phyloP scores from a whole-genome alignment of 306 rosid species.

The Hippophae gyantsensis region DNA sequence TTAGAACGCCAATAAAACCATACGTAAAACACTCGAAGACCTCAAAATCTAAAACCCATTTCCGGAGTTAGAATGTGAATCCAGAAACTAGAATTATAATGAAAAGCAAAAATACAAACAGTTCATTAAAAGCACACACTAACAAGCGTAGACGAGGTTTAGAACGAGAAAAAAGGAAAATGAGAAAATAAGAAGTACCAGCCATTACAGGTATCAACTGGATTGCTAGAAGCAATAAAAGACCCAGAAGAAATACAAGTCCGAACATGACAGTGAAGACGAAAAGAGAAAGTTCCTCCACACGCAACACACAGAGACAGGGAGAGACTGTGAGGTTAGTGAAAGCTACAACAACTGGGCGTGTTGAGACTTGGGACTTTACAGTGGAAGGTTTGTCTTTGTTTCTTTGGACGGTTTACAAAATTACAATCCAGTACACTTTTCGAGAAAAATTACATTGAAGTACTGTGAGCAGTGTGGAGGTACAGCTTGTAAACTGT shows the following conservation, averaged over 20 bases:
- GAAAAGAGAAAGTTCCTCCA: conserved; percentile 9
- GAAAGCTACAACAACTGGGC: no score
- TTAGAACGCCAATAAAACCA: background rate
- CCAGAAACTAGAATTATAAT: conserved; percentile 17
- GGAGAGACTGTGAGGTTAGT: conserved; percentile 5
- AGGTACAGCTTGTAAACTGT: no score
- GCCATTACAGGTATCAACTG: conserved; percentile 58
- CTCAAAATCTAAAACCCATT: conserved; percentile 16
- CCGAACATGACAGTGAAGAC: conserved; percentile 21
- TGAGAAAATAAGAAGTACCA: conserved; percentile 35
- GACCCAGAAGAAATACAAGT: conserved; percentile 34
- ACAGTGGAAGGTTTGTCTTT: no score
- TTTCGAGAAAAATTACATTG: no score
- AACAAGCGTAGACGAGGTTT: background rate
- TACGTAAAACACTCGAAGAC: background rate
- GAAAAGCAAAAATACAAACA: conserved; percentile 11
- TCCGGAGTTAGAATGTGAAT: conserved; percentile 16
- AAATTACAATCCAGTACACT: no score
- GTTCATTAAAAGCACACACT: conserved; percentile 9
- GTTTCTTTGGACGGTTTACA: no score
- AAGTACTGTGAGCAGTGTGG: no score
- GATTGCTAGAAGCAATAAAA: conserved; percentile 48
- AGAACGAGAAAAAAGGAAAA: conserved; percentile 19
- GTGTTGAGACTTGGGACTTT: no score
- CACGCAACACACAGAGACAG: background rate